Base-by-base conservation (phyloP, 164 flowering plant species). In the Vitis vinifera region DNA sequence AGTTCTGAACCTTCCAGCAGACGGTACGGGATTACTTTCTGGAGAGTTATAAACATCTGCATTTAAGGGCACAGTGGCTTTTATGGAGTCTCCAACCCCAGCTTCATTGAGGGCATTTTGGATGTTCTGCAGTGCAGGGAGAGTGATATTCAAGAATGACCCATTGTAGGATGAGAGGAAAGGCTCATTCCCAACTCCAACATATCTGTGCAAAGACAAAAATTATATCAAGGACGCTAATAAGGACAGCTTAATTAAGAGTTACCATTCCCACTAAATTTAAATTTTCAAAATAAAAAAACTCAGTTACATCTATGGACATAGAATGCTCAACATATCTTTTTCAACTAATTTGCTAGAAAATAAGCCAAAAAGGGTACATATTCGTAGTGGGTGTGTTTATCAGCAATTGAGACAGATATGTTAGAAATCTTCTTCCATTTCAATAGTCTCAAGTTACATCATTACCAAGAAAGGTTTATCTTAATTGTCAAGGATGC, bases 121-220 rank as follows among this genome's bases (percentile, higher is more conserved):
- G 53, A 94, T 84, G 86, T 94, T 94, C 66, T 84, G 74, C 56
- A 94, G 65, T 1, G 97, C 96, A 0, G 99, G 99, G 12, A 88
- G 77, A 30, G 90, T 87, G 47, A 76, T 29, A 15, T 84, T 78
- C 52, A 77, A 3, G 72, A 76, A 87, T 58, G 82, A 75, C 2
- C 86, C 88, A 58, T 94, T 92, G 85, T 94, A 94, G 55, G 86
- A 65, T 63, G 71, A 73, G 9, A 92, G 78, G 65, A 92, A 91
- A 52, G 98, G 98, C 71, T 94, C 98, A 66, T 94, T 94, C 49
- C 97, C 99, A 55, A 94, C 97, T 3, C 94, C 99, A 0, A 91
- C 92, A 65, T 91, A 92, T 74, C 97, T 94, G 77, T 47, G 30
- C 10, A 55, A 44, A 29, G n/a, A 4, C 9, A 37, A 8, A 66